Conservation (phyloP, 1,284 basidiomycete species). For the Fomes fomentarius region DNA sequence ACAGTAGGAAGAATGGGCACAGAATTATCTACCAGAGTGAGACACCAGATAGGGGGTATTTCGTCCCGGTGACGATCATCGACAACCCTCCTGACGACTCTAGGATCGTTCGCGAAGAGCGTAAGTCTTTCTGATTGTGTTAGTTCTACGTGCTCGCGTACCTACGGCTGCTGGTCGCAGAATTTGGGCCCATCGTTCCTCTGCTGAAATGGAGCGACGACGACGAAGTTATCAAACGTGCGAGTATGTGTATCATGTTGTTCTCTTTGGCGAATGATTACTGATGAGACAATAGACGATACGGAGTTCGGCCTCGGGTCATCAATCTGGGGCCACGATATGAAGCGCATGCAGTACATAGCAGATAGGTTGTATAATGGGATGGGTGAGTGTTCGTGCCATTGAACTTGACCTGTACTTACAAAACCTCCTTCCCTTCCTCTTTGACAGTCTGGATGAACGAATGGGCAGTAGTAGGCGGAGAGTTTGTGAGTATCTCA, state of each 20-base stretch:
- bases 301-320: slow-evolving; percentile 9
- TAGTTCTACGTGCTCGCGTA: not conserved
- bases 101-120: slow-evolving; percentile 19
- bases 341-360: slow-evolving; percentile 7
- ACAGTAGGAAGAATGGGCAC: slow-evolving; percentile 16
- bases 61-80: slow-evolving; percentile 15
- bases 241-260: slow-evolving; percentile 9
- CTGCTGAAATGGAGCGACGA: slow-evolving; percentile 24
- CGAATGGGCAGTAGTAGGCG: slow-evolving; percentile 6
- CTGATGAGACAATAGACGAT: not conserved
- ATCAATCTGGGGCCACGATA: slow-evolving; percentile 10
- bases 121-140: not conserved
- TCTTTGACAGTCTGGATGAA: slow-evolving; percentile 14
- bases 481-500: slow-evolving; percentile 10
- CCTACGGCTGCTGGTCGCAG: too few species aligned
- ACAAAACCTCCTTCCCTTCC: too few species aligned
- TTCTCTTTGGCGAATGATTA: too few species aligned
- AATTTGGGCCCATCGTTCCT: slow-evolving; percentile 20
- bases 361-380: slow-evolving; percentile 6
- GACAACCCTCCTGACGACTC: slow-evolving; percentile 23
- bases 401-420: too few species aligned
- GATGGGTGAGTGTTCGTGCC: slow-evolving; percentile 9
- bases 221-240: slow-evolving; percentile 17
- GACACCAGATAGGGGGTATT: slow-evolving; percentile 12
- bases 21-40: slow-evolving; percentile 12